These are phyloP conservation scores for Staphylotrichum longicolle DNA, from an alignment of 495 filamentous ascomycete genomes.

Conservation along the genomic window DNA sequence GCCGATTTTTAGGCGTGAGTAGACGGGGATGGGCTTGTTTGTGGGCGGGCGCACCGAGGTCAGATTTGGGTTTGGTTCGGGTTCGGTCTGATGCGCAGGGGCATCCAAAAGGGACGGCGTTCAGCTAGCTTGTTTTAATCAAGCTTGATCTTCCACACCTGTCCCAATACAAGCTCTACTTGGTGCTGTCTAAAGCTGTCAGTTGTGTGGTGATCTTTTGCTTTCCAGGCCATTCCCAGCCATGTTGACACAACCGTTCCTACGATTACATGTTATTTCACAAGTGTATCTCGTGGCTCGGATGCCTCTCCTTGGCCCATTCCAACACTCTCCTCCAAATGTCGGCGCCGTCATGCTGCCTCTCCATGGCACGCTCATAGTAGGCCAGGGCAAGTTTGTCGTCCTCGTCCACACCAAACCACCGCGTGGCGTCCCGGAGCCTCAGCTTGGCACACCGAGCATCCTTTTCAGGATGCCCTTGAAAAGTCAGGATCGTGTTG, in stretches of 20 bases:
- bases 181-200: too few species aligned
- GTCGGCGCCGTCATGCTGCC: conserved; percentile 42
- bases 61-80: conserved; percentile 36
- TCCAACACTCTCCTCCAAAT: conserved; percentile 45
- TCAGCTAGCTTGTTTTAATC: conserved; percentile 41
- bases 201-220: background rate
- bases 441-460: conserved; percentile 40
- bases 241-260: too few species aligned
- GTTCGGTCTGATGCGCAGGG: conserved; percentile 31
- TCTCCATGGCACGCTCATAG: conserved; percentile 28
- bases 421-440: conserved; percentile 38
- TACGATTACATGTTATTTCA: background rate
- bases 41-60: conserved; percentile 28
- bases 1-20: conserved; percentile 64
- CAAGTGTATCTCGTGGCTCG: conserved; percentile 5
- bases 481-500: conserved; percentile 47
- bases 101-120: conserved; percentile 40
- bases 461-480: conserved; percentile 53
- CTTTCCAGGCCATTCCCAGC: too few species aligned
- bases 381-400: conserved; percentile 23
- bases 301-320: conserved; percentile 38
- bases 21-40: conserved; percentile 23
- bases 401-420: conserved; percentile 40
- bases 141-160: conserved; percentile 30
- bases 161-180: conserved; percentile 25